Base-by-base conservation (phyloP, 176 grass and related monocot genomes). In the Raddia guianensis region DNA sequence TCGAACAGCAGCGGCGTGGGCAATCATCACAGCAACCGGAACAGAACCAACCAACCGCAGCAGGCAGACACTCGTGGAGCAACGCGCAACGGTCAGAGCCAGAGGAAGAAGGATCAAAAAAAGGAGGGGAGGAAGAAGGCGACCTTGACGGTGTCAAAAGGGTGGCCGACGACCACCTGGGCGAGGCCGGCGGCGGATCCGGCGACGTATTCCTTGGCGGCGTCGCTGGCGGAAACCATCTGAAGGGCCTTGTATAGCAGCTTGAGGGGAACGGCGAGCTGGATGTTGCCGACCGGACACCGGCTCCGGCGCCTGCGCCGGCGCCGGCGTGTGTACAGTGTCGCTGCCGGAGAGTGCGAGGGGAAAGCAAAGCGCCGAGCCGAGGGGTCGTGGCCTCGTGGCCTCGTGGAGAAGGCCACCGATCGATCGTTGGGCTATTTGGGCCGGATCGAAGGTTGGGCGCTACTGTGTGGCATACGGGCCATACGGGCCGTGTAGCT, bases 121-220 rank as follows among this genome's bases (percentile, higher is more conserved):
- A 33, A 19, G 49, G 2, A 73, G 33, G 72, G 49, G 19, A n/a
- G 49, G 19, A n/a, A 63, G 32, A 35, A n/a, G 12, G 71, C 13
- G 51, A 88, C 91, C 91, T 94, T 94, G 59, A 94, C 79, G 14
- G 91, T 94, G 82, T 94, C 91, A 61, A 94, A 94, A 77, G 91
- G 91, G 64, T 94, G 91, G 60, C 91, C 91, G 48, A 85, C 87
- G 37, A 83, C 62, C 18, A 94, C 91, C 70, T 90, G 89, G 19
- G 91, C 86, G 32, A 94, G 44, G 66, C 91, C 91, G 48, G 88
- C 91, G 14, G 54, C 83, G 40, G 78, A 83, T 68, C 91, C 91
- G 11, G 86, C 88, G 40, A 65, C 72, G 75, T 94, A 94, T 53
- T 94, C 91, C 79, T 94, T 94, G 16, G 80, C 80, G 1, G 83